Base-by-base conservation (phyloP, 257 asterid species). In the Plectranthus barbatus region DNA sequence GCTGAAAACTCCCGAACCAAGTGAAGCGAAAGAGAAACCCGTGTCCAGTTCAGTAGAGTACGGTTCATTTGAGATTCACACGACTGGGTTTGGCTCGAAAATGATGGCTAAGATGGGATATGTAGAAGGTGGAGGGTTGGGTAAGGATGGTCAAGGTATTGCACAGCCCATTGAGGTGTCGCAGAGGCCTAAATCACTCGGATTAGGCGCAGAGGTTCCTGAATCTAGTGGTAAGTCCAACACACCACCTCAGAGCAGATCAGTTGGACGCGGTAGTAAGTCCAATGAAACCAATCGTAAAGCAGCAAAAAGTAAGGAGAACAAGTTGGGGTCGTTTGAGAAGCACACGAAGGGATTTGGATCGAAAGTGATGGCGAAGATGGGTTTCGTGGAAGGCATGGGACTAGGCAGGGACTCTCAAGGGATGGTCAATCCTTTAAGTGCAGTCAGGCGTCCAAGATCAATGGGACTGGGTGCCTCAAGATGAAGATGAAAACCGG, bases 81-180 rank as follows among this genome's bases (percentile, higher is more conserved):
- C 99, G 0, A 93, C 95, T 31, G 99, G 99, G 34, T 90, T 93
- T 71, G 99, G 99, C 36, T 93, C 97, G 29, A 93, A 85, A 82
- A 87, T 90, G 94, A 49, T 93, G 95, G 97, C 97, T 42, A 93
- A 89, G 80, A 90, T 90, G 99, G 99, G 99, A 50, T 89, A 74
- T 61, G 74, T 86, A 29, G 95, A 82, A 74, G 97, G 97, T 13
- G 74, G 61, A 1, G 99, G 97, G 15, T 66, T 89, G 44, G 99
- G 99, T 4, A 93, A 90, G 72, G 95, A 85, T 17, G 94, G 97
- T 31, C 87, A 81, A 78, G 97, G 99, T 3, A 74, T 79, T 71
- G 66, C 91, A 8, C 69, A 70, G 73, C 99, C 99, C 48, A 82
- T 93, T 21, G 90, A 90, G 79, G 99, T 83, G 52, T 60, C 36